Evolutionary conservation across 805 yeast genomes (phyloP), one percentile per base, ranked within the genome.

Genomic region (Kurtzmaniella fragi): DNA sequence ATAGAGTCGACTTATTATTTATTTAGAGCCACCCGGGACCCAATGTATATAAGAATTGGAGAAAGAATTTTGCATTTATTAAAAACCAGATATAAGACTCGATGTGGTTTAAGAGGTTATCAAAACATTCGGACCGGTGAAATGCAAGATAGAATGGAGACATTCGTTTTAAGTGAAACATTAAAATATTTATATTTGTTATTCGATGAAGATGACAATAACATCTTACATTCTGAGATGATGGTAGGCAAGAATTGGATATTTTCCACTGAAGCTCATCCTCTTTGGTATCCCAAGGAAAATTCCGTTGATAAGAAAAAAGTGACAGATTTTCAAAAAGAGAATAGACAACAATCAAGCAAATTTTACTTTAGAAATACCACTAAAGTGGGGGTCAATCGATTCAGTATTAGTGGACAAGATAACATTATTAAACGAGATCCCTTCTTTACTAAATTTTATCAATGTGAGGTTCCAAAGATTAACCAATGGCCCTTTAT

Each of bases 221-320:
- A 53, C 2, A 59, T 64, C 28, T 49, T 68, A n/a, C 74, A 68
- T 45, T 31, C 46, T 4, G 26, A 45, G 11, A 32, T 42, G 12
- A 64, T 68, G 71, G 44, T 38, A 7, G 40, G 42, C n/a, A 69
- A 78, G 43, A 74, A 77, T 40, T 71, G 78, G 62, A 47, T 75
- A 1, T 84, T 89, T 58, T 77, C 91, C 10, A 90, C 98, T 0
- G 98, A 90, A 52, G 96, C 90, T 0, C 98, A 90, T 58, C 95
- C 95, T 3, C 57, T 89, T 45, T 87, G 96, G 95, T 67, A 74
- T 38, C 76, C 76, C 34, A 41, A 52, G 32, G 10, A 31, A 5
- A n/a, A 16, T 13, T 7, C 11, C n/a, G 26, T 17, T 12, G 11
- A 6, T 20, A 6, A 7, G 32, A 17, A 9, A 23, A 14, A 25